phyloP scores from a whole-genome alignment of 768 basidiomycete genomes.

The Pleurotus salmoneostramineus region DNA sequence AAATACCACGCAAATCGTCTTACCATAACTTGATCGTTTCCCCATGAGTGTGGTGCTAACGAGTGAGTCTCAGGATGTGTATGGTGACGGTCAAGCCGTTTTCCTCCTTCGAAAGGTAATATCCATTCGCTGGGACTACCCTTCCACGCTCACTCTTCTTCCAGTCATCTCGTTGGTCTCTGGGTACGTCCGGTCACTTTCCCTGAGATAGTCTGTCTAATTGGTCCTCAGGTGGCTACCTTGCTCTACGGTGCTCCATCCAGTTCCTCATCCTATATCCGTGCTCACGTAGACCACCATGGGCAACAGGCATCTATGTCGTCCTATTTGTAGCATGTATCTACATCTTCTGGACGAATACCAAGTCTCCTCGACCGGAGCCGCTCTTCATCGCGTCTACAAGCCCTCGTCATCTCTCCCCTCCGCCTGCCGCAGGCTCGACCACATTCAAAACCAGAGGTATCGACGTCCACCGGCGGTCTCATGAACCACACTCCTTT shows the following conservation, averaged over 20 bases:
- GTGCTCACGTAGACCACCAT: neutral
- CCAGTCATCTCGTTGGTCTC: conserved; percentile 1
- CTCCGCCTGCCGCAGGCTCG: neutral
- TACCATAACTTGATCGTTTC: neutral
- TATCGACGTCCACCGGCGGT: neutral
- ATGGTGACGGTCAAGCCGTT: neutral
- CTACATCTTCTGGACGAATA: conserved; percentile 1
- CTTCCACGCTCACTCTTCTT: neutral
- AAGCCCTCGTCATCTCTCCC: neutral
- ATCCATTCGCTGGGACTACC: neutral
- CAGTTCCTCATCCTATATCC: neutral
- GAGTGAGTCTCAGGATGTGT: neutral
- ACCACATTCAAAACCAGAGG: neutral
- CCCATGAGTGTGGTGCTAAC: neutral
- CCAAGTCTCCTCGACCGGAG: neutral
- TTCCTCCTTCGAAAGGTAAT: conserved; percentile 1
- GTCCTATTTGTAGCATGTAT: neutral
- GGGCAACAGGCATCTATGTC: neutral
- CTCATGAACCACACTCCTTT: neutral
- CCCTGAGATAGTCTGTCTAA: too few relatives aligned
- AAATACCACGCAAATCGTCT: neutral
- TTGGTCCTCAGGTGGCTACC: neutral
- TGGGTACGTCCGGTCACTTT: neutral
- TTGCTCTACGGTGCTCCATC: neutral
- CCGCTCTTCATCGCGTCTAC: neutral